Evolutionary conservation across 2,329 filamentous ascomycete species (phyloP).

Genomic region (Aspergillus niger): DNA sequence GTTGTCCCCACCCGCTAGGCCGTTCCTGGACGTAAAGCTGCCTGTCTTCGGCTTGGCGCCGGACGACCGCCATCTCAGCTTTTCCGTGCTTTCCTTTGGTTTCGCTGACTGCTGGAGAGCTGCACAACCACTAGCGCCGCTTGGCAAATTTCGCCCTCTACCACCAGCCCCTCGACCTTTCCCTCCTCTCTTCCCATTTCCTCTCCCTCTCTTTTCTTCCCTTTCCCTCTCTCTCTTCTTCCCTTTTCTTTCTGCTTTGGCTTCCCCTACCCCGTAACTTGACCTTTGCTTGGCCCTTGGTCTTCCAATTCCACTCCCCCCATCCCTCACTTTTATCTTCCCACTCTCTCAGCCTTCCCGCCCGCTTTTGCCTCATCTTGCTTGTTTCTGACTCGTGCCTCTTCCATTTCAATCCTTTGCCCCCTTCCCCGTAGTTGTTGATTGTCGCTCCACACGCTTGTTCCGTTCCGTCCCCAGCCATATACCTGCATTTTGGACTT

Average conservation of each 20-base stretch:
- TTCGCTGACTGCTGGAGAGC: constrained; percentile 32
- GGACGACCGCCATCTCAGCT: constrained; percentile 28
- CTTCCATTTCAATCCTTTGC: constrained; percentile 15
- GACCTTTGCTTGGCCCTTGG: constrained; percentile 9
- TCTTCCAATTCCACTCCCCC: constrained; percentile 5
- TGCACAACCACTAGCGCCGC: constrained; percentile 40
- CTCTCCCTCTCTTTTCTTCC: constrained; percentile 16
- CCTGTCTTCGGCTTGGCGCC: constrained; percentile 28
- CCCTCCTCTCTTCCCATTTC: constrained; percentile 18
- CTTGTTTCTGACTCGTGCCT: constrained; percentile 8
- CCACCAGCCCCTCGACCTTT: constrained; percentile 36
- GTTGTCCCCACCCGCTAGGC: constrained; percentile 29
- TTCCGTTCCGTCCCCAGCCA: constrained; percentile 6
- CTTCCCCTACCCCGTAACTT: constrained; percentile 2
- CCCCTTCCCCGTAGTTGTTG: constrained; percentile 13
- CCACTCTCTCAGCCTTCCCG: constrained; percentile 15
- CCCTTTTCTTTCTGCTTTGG: constrained; percentile 11
- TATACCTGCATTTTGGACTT: neutral
- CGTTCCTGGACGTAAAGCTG: constrained; percentile 30
- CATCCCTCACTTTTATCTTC: constrained; percentile 13
- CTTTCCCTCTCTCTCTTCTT: constrained; percentile 11
- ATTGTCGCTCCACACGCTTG: constrained; percentile 6
- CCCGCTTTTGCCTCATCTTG: constrained; percentile 15
- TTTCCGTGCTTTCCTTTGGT: constrained; percentile 27
- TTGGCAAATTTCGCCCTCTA: constrained; percentile 36